phyloP scores from a whole-genome alignment of 176 grass and related monocot genomes.

The Hyparrhenia diplandra region DNA sequence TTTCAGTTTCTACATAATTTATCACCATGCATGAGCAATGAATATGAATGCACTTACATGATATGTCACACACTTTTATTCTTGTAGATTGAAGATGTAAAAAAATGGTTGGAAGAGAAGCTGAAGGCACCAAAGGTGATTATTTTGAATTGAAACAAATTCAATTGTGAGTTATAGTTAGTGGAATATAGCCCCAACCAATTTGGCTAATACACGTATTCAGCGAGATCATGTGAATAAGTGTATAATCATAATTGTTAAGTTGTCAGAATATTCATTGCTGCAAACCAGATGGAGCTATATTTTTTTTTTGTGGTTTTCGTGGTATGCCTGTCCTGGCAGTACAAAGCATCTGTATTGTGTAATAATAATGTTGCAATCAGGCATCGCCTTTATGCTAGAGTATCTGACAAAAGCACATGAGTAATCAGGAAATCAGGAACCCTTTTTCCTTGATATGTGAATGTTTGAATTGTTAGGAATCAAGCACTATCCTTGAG shows the following conservation, averaged over 20 bases:
- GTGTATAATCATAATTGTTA: background rate
- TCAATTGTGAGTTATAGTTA: background rate
- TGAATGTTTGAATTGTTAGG: constrained; percentile 8
- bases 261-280: background rate
- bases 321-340: background rate
- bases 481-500: background rate
- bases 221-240: background rate
- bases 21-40: background rate
- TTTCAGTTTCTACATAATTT: background rate
- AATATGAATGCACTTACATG: background rate
- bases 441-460: background rate
- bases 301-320: background rate
- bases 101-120: constrained; percentile 83
- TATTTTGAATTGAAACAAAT: constrained; percentile 16
- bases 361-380: background rate
- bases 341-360: background rate
- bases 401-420: constrained; percentile 14
- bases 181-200: background rate
- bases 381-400: background rate
- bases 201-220: constrained; percentile 13
- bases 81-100: constrained; percentile 85
- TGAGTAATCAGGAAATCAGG: background rate
- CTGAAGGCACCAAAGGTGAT: constrained; percentile 66
- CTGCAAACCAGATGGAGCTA: background rate
- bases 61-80: constrained; percentile 35